phyloP scores from a whole-genome alignment of 306 rosid genomes.

The Cicer judaicum region DNA sequence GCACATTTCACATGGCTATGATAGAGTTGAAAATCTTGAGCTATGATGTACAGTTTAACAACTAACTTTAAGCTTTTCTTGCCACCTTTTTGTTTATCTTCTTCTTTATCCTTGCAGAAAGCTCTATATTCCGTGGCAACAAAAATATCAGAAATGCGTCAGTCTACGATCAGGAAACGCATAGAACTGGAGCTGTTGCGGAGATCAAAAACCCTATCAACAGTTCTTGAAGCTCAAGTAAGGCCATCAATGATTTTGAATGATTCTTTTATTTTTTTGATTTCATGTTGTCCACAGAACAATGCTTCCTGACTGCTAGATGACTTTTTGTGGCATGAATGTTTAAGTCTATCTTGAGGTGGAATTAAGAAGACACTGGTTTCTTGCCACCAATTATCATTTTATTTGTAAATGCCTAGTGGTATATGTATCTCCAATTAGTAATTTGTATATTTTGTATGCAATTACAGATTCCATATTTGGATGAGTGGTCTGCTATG shows the following conservation, averaged over 20 bases:
- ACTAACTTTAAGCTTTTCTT: slow-evolving; percentile 38
- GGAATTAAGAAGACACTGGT: slow-evolving; percentile 6
- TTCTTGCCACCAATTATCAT: slow-evolving; percentile 24
- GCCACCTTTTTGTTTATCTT: slow-evolving; percentile 15
- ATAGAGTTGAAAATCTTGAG: not conserved
- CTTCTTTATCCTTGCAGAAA: slow-evolving; percentile 58
- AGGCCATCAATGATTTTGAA: slow-evolving; percentile 37
- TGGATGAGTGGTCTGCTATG: slow-evolving; percentile 76
- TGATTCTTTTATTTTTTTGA: slow-evolving; percentile 27
- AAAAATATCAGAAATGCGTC: slow-evolving; percentile 63
- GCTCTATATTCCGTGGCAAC: slow-evolving; percentile 62
- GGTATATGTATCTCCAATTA: slow-evolving; percentile 19
- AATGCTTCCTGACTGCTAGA: slow-evolving; percentile 16
- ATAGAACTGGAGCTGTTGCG: slow-evolving; percentile 63
- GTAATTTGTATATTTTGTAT: slow-evolving; percentile 39
- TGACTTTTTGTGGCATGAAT: slow-evolving; percentile 1
- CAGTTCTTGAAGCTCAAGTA: slow-evolving; percentile 83
- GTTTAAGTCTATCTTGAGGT: slow-evolving; percentile 16
- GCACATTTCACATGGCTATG: slow-evolving; percentile 27
- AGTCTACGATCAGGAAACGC: slow-evolving; percentile 65
- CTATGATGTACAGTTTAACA: slow-evolving; percentile 33
- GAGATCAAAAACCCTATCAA: slow-evolving; percentile 63
- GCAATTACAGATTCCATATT: slow-evolving; percentile 65
- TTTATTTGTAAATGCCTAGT: not conserved
- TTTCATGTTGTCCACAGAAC: slow-evolving; percentile 28